These are phyloP conservation scores for Trametopsis cervina DNA, from an alignment of 768 basidiomycete genomes.

Conservation along the genomic window DNA sequence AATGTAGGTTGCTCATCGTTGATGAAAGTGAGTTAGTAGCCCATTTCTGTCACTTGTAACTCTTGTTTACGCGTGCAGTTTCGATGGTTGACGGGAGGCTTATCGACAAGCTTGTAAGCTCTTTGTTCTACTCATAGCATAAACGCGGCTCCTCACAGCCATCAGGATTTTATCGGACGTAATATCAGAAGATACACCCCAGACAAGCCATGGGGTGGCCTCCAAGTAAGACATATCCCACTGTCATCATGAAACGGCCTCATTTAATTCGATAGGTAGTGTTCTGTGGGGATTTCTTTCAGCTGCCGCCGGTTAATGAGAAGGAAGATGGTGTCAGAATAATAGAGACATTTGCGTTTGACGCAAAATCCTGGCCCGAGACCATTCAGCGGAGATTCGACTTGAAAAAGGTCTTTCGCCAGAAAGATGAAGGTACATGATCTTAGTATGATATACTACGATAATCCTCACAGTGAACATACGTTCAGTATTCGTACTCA, in stretches of 20 bases:
- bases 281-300: conserved; percentile 86
- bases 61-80: conserved; percentile 36
- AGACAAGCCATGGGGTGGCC: conserved; percentile 69
- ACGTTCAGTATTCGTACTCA: conserved; percentile 56
- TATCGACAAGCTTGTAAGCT: conserved; percentile 71
- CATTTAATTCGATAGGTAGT: too few relatives aligned
- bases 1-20: conserved; percentile 60
- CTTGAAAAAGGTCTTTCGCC: conserved; percentile 80
- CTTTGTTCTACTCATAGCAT: conserved; percentile 17
- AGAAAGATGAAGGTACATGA: conserved; percentile 68
- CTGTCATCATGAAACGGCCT: too few relatives aligned
- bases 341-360: conserved; percentile 68
- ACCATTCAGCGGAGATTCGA: conserved; percentile 51
- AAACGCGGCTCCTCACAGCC: conserved; percentile 23
- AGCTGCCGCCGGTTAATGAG: conserved; percentile 74
- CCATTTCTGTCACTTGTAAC: not conserved
- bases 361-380: conserved; percentile 63
- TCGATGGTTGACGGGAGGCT: conserved; percentile 81
- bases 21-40: conserved; percentile 60
- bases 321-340: conserved; percentile 34
- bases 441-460: not conserved
- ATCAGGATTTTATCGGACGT: conserved; percentile 56
- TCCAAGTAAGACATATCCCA: too few relatives aligned
- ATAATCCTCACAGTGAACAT: not conserved
- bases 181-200: conserved; percentile 43